Base-by-base conservation (phyloP, 2,329 filamentous ascomycete species). In the Pyrenochaeta sp. region DNA sequence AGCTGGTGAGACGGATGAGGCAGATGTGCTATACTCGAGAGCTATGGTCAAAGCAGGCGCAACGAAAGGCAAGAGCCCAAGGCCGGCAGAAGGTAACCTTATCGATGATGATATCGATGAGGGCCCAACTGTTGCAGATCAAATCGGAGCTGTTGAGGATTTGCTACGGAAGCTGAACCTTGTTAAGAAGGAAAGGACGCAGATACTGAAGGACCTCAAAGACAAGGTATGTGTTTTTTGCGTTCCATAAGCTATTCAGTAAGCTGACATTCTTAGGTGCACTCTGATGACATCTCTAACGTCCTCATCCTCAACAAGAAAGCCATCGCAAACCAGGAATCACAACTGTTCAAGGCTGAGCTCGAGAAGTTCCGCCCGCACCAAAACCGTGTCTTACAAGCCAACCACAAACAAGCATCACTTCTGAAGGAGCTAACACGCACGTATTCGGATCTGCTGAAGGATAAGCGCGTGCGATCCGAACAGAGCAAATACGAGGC, bases 271-370 rank as follows among this genome's bases (percentile, higher is more conserved):
- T 22, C 47, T 13, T 64, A 97, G 94, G 90, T 94, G 52, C 94
- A 96, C 79, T 92, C 91, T 65, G 96, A 99, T 72, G 96, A 99
- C 72, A 99, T 99, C 63, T 97, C 93, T 5, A 95, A 97, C 72
- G 93, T 98, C 12, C 84, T 99, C 59, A 99, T 99, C 54, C 82
- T 99, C 58, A 99, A 99, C 83, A 98, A 98, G 77, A 99, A 98
- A 79, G 90, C 92, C 1, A 94, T 98, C 71, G 86, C 92, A 22
- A 96, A 92, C 72, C 94, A 95, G 71, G 95, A 99, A 77, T 89
- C 85, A 12, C 92, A 97, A 71, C 85, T 99, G 2, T 99, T 99
- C 80, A 91, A 97, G 75, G 89, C 92, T 15, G 95, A 99, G 77
- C 84, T 99, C n/a, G 94, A 98, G 78, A 99, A 99, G 77, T 99